phyloP scores from a whole-genome alignment of 208 protist genomes.

The Phytomonas sp. region DNA sequence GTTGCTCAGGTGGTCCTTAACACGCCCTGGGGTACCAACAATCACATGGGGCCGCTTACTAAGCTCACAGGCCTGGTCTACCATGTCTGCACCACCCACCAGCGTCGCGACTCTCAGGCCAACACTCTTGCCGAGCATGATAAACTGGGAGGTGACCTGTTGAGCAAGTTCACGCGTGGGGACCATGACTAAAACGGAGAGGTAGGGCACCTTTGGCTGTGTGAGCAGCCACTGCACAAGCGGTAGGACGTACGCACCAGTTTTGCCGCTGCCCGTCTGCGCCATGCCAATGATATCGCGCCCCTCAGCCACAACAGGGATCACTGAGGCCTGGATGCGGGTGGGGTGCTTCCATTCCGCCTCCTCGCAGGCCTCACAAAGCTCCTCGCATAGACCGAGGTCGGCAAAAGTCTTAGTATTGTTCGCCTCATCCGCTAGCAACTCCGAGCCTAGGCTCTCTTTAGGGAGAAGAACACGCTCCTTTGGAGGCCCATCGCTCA shows the following conservation, averaged over 20 bases:
- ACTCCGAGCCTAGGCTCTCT: slow-evolving; percentile 54
- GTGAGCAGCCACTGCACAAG: slow-evolving; percentile 96
- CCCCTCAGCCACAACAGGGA: slow-evolving; percentile 89
- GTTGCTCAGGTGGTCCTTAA: slow-evolving; percentile 97
- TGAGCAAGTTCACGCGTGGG: slow-evolving; percentile 98
- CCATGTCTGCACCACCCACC: slow-evolving; percentile 93
- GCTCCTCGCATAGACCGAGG: slow-evolving; percentile 88
- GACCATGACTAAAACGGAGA: slow-evolving; percentile 92
- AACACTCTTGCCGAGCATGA: slow-evolving; percentile 85
- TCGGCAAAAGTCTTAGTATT: slow-evolving; percentile 73
- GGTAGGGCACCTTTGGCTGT: slow-evolving; percentile 81
- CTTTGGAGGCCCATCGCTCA: slow-evolving; percentile 1
- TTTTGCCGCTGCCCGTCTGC: slow-evolving; percentile 99
- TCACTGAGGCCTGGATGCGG: slow-evolving; percentile 92
- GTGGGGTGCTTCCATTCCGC: slow-evolving; percentile 92
- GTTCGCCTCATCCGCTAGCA: slow-evolving; percentile 83
- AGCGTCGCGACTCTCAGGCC: slow-evolving; percentile 85
- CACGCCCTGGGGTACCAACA: slow-evolving; percentile 96
- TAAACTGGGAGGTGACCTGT: slow-evolving; percentile 95
- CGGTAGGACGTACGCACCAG: slow-evolving; percentile 97
- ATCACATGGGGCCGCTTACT: slow-evolving; percentile 95
- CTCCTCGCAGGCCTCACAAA: slow-evolving; percentile 85
- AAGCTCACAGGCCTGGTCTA: slow-evolving; percentile 92
- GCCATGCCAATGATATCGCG: slow-evolving; percentile 96
- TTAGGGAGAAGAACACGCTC: slow-evolving; percentile 8